Base-by-base conservation (phyloP, 2,329 filamentous ascomycete genomes). In the Didymella exigua region DNA sequence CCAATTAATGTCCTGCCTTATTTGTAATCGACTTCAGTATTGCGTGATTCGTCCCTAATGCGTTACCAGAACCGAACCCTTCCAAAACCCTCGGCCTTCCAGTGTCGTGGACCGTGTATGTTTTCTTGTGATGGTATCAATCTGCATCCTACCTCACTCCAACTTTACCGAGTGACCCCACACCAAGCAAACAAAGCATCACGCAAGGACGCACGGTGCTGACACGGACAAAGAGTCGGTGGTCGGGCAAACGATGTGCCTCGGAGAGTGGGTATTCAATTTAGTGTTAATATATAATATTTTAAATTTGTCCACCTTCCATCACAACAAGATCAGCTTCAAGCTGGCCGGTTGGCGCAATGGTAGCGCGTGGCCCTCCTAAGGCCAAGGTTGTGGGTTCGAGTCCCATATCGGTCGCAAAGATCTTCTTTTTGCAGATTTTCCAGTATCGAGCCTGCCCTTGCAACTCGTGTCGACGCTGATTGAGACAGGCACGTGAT, bases 341-440 rank as follows among this genome's bases (percentile, higher is more conserved):
- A 33, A 54, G 49, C 48, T 53, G 69, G 68, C 68, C 65, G 65
- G 69, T 63, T 73, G 69, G 70, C 70, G 70, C 70, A 73, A 73
- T 73, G 70, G 70, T 72, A 73, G 70, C 70, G 70, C 70, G 70
- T 68, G 67, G 69, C 68, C 70, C 70, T 73, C 70, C 70, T 73
- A 73, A 73, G 70, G 68, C 69, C 66, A 67, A 72, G 70, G 70
- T 61, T 73, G 70, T 67, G 64, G 62, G 70, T 73, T 73, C 70
- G 70, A 73, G 70, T 73, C 70, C 63, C 65, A 67, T 67, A 61
- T 71, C 65, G 67, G 69, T 73, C 70, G 70, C 19, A 16, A 11
- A n/a, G 24, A 21, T 26, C 53, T 43, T 44, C 57, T 61, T 54
- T 53, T 52, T 46, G 44, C 10, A 13, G 9, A 8, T 34, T 34